Evolutionary conservation across 1,284 basidiomycete genomes (phyloP), one percentile per base, ranked within the genome.

Genomic region (Wallemia ichthyophaga): DNA sequence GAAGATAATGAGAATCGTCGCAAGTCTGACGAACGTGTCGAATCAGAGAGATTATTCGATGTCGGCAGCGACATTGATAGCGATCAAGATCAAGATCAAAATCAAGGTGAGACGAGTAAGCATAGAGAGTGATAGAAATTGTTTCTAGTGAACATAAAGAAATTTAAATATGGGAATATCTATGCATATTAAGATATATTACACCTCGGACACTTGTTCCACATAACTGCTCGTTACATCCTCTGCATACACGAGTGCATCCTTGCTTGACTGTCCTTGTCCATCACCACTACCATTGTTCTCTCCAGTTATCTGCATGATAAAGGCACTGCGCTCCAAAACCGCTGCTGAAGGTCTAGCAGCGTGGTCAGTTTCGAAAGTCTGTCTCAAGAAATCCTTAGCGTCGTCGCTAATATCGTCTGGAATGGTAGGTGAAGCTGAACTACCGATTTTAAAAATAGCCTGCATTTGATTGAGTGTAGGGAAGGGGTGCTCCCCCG

Each of bases 391-490:
- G 71, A 94, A 89, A 64, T 83, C 80, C 58, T 83, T 81, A 0
- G 85, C 85, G 24, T 91, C 86, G 0, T 77, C 62, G 1, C 85
- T 84, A 59, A 94, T 88, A 67, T 95, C 89, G 1, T 81, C 78
- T 0, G 91, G 89, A 57, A 84, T 85, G 1, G 80, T 73, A 0
- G 91, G 89, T 65, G 80, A 80, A 9, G 82, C 81, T 25, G 78
- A 82, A 2, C 83, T 83, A 1, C 89, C 89, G 65, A 95, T 92
- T 85, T 91, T 85, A 75, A 87, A 96, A 67, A 94, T 94, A 61
- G 86, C 88, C 72, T 94, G 89, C 89, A 96, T 96, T 71, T 98
- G 92, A n/a, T 85, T 91, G 25, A 98, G 74, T 63, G 88, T 84
- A 0, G 92, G 85, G 85, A 88, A 98, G 0, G 94, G 94, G 69